Evolutionary conservation across 208 protist genomes (phyloP), one percentile per base, ranked within the genome.

Genomic region (Acanthamoeba quina): DNA sequence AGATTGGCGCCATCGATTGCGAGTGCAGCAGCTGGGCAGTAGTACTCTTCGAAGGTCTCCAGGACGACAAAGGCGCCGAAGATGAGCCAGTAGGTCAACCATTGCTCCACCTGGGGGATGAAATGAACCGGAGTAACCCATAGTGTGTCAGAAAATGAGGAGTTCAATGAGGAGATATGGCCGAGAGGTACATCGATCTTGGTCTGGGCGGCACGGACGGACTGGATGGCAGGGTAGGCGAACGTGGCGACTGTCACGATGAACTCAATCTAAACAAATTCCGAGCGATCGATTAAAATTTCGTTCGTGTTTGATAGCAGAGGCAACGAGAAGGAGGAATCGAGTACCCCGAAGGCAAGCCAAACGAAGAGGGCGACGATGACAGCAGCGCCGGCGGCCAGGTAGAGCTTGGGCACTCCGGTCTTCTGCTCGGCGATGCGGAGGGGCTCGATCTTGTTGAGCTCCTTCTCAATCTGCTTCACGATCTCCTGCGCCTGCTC

Each of bases 381-480:
- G 47, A 49, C 78, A 41, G 78, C 41, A 11, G 78, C 78, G 11
- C 78, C 78, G 29, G 78, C 78, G 11, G 78, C 52, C 41, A 86
- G 11, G 24, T 86, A 86, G 47, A 86, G 26, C 49, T 86, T 86
- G 41, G 78, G 78, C 52, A 86, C 78, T 29, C 78, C 78, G 29
- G 78, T 62, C 52, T 62, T 86, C 49, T 86, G 78, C 49, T 86
- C 78, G 24, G 78, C 78, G 47, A 86, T 62, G 9, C 49, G 41
- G 26, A 62, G 26, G n/a, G 47, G 78, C 52, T 86, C 78, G 47
- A 62, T 62, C 78, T 86, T 86, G 49, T 86, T 41, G 29, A 86
- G 78, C 47, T 86, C 78, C 78, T 86, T 86, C 49, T 86, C 78
- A 9, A 86, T 56, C 49, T 86, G 78, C 78, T 86, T 86, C n/a